Conservation (phyloP, 495 filamentous ascomycete species). For the Talaromyces nanjingensis region DNA sequence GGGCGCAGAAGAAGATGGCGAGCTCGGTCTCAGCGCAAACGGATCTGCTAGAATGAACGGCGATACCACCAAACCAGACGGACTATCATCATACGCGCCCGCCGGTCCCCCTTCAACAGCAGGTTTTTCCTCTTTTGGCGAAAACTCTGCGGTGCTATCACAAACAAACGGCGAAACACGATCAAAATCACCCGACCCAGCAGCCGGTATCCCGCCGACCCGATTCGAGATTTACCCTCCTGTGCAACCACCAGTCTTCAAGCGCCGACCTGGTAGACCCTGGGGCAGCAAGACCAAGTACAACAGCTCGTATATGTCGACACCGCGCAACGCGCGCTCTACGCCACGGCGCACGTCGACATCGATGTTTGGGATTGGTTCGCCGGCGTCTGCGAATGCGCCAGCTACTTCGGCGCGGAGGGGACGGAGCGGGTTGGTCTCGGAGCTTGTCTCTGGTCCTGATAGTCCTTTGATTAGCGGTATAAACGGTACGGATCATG, state of each 20-base stretch:
- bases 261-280: constrained; percentile 43
- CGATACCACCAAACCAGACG: constrained; percentile 6
- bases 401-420: constrained; percentile 23
- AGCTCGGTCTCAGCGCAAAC: constrained; percentile 20
- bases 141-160: background rate
- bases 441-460: constrained; percentile 22
- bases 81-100: constrained; percentile 15
- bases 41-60: constrained; percentile 21
- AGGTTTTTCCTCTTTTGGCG: constrained; percentile 13
- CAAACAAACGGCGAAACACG: constrained; percentile 18
- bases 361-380: constrained; percentile 5
- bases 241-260: constrained; percentile 47
- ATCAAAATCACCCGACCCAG: constrained; percentile 19
- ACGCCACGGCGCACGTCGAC: constrained; percentile 30
- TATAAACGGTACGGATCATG: constrained; percentile 16
- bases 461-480: constrained; percentile 17
- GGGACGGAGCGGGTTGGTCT: constrained; percentile 30
- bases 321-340: constrained; percentile 15
- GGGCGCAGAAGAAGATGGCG: constrained; percentile 19
- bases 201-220: constrained; percentile 58
- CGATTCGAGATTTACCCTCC: constrained; percentile 84
- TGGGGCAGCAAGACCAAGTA: constrained; percentile 16
- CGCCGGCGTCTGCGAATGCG: constrained; percentile 17
- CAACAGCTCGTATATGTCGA: constrained; percentile 2
- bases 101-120: constrained; percentile 35